Conservation (phyloP, 352 stramenopile species). For the Thalassiosira exigua region DNA sequence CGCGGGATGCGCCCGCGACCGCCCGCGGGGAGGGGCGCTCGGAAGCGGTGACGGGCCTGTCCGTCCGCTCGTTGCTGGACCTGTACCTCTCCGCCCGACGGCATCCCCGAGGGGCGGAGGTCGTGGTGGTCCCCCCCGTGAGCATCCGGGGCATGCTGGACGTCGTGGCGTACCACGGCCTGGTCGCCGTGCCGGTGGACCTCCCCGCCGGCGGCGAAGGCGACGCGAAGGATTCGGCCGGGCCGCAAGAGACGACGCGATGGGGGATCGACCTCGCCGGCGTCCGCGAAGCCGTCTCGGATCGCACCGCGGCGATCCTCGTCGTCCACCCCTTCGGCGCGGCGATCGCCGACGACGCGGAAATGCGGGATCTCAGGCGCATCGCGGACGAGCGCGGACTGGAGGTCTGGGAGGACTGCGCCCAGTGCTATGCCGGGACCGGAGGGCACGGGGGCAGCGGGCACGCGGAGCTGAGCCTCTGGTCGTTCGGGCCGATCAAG, state of each 20-base stretch:
- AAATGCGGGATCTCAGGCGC: conserved; percentile 57
- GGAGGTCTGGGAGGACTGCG: conserved; percentile 81
- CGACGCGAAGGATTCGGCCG: not conserved
- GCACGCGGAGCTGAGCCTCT: conserved; percentile 69
- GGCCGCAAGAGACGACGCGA: not conserved
- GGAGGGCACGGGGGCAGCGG: conserved; percentile 52
- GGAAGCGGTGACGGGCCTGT: conserved; percentile 67
- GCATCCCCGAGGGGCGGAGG: conserved; percentile 64
- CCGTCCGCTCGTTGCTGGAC: conserved; percentile 65
- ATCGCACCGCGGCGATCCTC: conserved; percentile 79
- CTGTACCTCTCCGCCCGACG: conserved; percentile 43
- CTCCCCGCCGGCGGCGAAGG: conserved; percentile 31
- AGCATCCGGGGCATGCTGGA: conserved; percentile 79
- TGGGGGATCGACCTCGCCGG: conserved; percentile 55
- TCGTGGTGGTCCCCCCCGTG: conserved; percentile 78
- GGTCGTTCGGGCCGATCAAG: conserved; percentile 86
- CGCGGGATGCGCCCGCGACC: not conserved
- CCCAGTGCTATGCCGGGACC: conserved; percentile 76
- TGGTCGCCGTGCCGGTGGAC: conserved; percentile 77
- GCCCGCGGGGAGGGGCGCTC: not conserved
- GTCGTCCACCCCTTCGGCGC: conserved; percentile 83
- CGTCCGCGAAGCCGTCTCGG: conserved; percentile 57
- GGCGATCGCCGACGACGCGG: conserved; percentile 24
- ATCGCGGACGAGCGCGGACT: conserved; percentile 58
- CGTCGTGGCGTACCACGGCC: conserved; percentile 65